Conservation (phyloP, 257 asterid genomes). For the Plantago ovata region DNA sequence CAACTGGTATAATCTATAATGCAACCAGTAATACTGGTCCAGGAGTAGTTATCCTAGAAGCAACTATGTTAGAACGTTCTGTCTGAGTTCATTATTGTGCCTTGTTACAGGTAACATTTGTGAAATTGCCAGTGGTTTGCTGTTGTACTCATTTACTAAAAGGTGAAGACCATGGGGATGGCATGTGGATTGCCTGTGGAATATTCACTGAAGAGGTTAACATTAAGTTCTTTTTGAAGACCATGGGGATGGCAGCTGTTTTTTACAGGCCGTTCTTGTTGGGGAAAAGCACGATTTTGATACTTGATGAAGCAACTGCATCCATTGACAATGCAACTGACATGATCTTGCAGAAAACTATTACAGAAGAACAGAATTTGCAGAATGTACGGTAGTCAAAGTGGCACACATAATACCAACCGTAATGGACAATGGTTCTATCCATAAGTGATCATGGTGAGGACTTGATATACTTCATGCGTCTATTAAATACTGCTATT, state of each 20-base stretch:
- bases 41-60: neutral
- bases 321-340: constrained; percentile 91
- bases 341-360: constrained; percentile 78
- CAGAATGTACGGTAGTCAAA: constrained; percentile 77
- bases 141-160: neutral
- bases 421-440: constrained; percentile 93
- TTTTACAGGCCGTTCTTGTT: constrained; percentile 83
- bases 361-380: constrained; percentile 72
- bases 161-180: too few species aligned
- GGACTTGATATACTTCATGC: constrained; percentile 9
- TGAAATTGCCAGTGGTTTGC: neutral
- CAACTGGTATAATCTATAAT: too few species aligned
- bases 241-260: constrained; percentile 88
- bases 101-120: constrained; percentile 2
- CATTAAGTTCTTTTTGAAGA: constrained; percentile 29
- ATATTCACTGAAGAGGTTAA: too few species aligned
- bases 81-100: neutral
- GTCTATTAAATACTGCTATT: neutral
- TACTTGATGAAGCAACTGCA: constrained; percentile 95
- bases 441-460: constrained; percentile 88
- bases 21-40: neutral
- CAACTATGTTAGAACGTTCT: neutral
- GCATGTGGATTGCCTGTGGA: too few species aligned
- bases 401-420: constrained; percentile 96
- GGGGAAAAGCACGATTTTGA: constrained; percentile 75